phyloP scores from a whole-genome alignment of 495 filamentous ascomycete species.

The Bryoglossum gracile region DNA sequence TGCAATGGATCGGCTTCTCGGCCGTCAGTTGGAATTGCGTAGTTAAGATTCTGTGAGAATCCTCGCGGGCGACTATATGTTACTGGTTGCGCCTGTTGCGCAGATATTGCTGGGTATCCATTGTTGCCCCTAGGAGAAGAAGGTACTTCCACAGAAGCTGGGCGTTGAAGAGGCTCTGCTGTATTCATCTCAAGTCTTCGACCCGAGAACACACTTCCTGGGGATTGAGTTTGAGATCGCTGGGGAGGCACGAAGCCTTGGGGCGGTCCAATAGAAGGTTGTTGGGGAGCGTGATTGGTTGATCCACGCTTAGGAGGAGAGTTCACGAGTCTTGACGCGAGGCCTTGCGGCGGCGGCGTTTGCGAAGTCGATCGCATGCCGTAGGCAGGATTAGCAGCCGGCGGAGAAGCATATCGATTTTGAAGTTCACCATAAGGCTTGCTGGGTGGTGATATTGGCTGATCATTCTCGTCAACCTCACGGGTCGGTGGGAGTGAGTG shows the following conservation, averaged over 20 bases:
- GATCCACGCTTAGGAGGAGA: slow-evolving; percentile 48
- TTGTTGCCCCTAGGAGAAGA: slow-evolving; percentile 12
- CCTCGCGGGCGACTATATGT: slow-evolving; percentile 17
- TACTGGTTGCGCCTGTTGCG: no score
- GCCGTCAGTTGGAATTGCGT: slow-evolving; percentile 68
- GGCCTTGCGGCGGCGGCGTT: slow-evolving; percentile 36
- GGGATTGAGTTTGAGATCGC: slow-evolving; percentile 83
- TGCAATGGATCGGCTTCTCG: slow-evolving; percentile 69
- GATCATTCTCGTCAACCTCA: slow-evolving; percentile 46
- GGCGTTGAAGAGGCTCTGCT: slow-evolving; percentile 29
- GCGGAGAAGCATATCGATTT: slow-evolving; percentile 12
- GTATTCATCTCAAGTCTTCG: slow-evolving; percentile 22
- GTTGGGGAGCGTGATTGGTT: slow-evolving; percentile 38
- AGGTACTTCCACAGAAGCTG: slow-evolving; percentile 28
- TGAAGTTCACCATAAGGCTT: slow-evolving; percentile 12
- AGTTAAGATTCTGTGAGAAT: slow-evolving; percentile 41
- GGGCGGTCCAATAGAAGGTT: slow-evolving; percentile 31
- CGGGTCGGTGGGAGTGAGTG: slow-evolving; percentile 44
- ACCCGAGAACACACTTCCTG: slow-evolving; percentile 38
- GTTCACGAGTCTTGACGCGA: slow-evolving; percentile 29
- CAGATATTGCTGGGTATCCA: slow-evolving; percentile 18
- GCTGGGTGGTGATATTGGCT: slow-evolving; percentile 23
- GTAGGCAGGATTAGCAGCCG: not conserved
- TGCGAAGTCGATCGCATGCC: slow-evolving; percentile 23
- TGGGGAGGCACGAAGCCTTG: slow-evolving; percentile 38